Base-by-base conservation (phyloP, 257 asterid species). In the Solanum clarkiae region DNA sequence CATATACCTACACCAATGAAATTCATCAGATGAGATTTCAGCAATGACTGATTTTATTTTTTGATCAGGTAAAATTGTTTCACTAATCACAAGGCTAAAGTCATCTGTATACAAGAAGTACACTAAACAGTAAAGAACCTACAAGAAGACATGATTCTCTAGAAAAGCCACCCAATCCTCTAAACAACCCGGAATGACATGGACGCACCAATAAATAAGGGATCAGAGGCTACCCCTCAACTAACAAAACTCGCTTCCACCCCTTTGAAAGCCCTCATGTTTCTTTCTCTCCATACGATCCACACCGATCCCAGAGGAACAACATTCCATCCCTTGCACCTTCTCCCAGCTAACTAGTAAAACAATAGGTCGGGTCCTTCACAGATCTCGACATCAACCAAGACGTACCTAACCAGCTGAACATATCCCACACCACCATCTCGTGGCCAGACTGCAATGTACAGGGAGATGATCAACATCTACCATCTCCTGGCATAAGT, bases 1-100 rank as follows among this genome's bases (percentile, higher is more conserved):
- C 94, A 90, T 85, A 92, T 97, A 97, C 91, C 99, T 97, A 97
- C 91, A 92, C 40, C 86, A 84, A 49, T 32, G 66, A 84, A 69
- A 66, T 29, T 65, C 55, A 54, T 16, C 84, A 42, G 54, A 62
- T 45, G 53, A 81, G n/a, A 70, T 59, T 26, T 53, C 86, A 84
- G 86, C 42, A 66, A 24, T 24, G 59, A 45, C 82, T 24, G 63
- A 60, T 60, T 60, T 60, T n/a, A 60, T 60, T n/a, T n/a, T 60
- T 60, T n/a, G 32, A 60, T 60, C 68, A 60, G 68, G 68, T 22
- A 60, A n/a, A n/a, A 22, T 16, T n/a, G 16, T 60, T 53, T 60
- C 32, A 60, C n/a, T 60, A 60, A n/a, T 60, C 68, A 60, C 68
- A 60, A n/a, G 68, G 68, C 29, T 15, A 60, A 60, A 10, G 68